Conservation (phyloP, 192 early-diverging fungal species). For the Phlyctochytrium bullatum region DNA sequence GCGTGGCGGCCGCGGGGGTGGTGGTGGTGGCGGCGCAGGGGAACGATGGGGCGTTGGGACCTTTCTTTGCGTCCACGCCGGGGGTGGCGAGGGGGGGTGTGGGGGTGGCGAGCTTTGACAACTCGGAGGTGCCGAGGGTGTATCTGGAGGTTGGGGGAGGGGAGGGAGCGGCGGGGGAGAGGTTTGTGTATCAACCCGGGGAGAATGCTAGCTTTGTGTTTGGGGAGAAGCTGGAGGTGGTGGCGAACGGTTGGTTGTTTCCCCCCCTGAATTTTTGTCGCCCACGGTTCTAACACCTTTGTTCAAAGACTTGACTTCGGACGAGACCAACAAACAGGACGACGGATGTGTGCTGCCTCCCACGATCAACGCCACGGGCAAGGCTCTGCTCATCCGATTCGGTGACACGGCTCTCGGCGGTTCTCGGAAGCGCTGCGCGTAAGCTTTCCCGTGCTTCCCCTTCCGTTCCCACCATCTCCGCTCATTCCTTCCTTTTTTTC, state of each 20-base stretch:
- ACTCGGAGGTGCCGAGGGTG: neutral
- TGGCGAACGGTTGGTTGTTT: too few species aligned
- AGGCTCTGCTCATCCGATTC: constrained; percentile 17
- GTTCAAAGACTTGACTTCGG: constrained; percentile 26
- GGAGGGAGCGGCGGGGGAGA: neutral
- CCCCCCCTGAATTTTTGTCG: too few species aligned
- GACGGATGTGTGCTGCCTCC: neutral
- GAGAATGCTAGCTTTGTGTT: neutral
- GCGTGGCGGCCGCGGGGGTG: constrained; percentile 25
- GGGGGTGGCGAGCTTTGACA: neutral
- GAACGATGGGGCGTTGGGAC: constrained; percentile 68
- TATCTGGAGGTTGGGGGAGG: neutral
- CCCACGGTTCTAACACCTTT: too few species aligned
- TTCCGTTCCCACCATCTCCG: too few species aligned
- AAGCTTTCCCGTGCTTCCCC: too few species aligned
- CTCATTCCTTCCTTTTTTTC: too few species aligned
- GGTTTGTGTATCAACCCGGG: neutral
- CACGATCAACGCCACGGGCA: neutral
- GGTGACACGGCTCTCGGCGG: constrained; percentile 3
- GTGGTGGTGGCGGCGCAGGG: constrained; percentile 63
- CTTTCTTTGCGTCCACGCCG: constrained; percentile 42
- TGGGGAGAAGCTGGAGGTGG: neutral
- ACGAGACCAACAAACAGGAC: constrained; percentile 11
- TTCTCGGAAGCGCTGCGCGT: constrained; percentile 10
- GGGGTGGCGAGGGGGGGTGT: constrained; percentile 8